Percentiles rank a stretch among this genome's conserved stretches.
These are phyloP conservation scores for Lenzites betulinus DNA, from an alignment of 768 basidiomycete genomes.

Conservation along the genomic window DNA sequence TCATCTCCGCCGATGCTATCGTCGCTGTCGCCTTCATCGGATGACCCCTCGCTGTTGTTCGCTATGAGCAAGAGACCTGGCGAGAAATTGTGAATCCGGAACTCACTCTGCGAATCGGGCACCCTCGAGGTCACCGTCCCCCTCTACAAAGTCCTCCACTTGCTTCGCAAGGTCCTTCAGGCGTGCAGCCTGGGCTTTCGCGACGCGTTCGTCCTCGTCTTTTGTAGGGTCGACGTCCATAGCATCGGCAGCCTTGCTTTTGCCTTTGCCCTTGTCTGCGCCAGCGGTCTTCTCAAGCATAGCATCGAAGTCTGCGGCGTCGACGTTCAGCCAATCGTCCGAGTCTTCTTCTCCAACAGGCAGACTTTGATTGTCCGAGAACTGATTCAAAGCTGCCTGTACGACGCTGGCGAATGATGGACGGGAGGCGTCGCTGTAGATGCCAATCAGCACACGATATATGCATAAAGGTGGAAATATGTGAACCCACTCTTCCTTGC, in stretches of 20 bases:
- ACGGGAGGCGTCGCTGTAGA: conserved; percentile 55
- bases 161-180: conserved; percentile 79
- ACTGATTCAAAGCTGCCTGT: conserved; percentile 57
- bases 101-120: conserved; percentile 90
- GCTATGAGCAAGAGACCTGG: neutral
- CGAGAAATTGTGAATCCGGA: neutral
- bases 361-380: conserved; percentile 33
- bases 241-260: conserved; percentile 28
- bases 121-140: conserved; percentile 86
- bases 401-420: conserved; percentile 78
- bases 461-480: neutral
- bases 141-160: conserved; percentile 89
- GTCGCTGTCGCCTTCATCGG: conserved; percentile 58
- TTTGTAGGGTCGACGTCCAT: conserved; percentile 55
- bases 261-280: conserved; percentile 14
- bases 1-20: conserved; percentile 40
- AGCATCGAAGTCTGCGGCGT: conserved; percentile 73
- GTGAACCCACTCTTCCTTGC: conserved; percentile 64
- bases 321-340: conserved; percentile 87
- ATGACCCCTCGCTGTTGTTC: conserved; percentile 57
- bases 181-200: conserved; percentile 66
- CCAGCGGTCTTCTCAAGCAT: conserved; percentile 53
- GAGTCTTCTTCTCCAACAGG: conserved; percentile 56
- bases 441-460: neutral
- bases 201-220: conserved; percentile 50